Percentiles rank a stretch among this genome's conserved stretches.
Evolutionary conservation across 2,329 filamentous ascomycete genomes (phyloP).

Genomic region (Paraconiothyrium brasiliense): DNA sequence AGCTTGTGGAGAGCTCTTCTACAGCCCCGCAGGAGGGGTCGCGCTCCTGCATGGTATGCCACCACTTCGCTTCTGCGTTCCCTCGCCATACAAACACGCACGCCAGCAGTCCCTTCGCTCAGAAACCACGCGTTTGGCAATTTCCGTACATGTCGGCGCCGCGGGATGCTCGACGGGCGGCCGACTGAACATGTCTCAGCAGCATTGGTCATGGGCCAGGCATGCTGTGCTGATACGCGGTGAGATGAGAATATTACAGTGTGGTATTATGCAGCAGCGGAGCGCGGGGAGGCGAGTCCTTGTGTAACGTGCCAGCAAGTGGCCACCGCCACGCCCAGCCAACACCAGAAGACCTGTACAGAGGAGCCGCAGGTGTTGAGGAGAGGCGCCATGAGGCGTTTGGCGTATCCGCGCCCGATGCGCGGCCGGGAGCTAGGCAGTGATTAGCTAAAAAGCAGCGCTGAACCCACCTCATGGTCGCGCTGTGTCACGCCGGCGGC

Average conservation of each 20-base stretch:
- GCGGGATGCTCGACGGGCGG: conserved; percentile 29
- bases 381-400: conserved; percentile 26
- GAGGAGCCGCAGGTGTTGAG: conserved; percentile 26
- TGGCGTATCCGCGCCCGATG: conserved; percentile 45
- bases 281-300: conserved; percentile 33
- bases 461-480: conserved; percentile 35
- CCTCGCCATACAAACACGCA: conserved; percentile 17
- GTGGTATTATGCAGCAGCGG: conserved; percentile 26
- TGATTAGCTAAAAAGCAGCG: conserved; percentile 28
- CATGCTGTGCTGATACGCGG: conserved; percentile 25
- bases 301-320: conserved; percentile 38
- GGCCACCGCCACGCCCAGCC: conserved; percentile 32
- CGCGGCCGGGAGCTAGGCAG: conserved; percentile 28
- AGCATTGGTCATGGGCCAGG: conserved; percentile 17
- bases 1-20: conserved; percentile 16
- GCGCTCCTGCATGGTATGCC: conserved; percentile 9
- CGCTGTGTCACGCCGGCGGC: conserved; percentile 30
- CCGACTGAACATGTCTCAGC: conserved; percentile 23
- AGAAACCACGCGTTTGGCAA: conserved; percentile 36
- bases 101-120: conserved; percentile 21
- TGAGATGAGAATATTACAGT: conserved; percentile 39
- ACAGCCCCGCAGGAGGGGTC: conserved; percentile 11
- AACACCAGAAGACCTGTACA: conserved; percentile 22
- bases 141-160: conserved; percentile 21
- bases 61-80: conserved; percentile 9